phyloP scores from a whole-genome alignment of 1,139 yeast species.

The Saccharomyces hybrid region DNA sequence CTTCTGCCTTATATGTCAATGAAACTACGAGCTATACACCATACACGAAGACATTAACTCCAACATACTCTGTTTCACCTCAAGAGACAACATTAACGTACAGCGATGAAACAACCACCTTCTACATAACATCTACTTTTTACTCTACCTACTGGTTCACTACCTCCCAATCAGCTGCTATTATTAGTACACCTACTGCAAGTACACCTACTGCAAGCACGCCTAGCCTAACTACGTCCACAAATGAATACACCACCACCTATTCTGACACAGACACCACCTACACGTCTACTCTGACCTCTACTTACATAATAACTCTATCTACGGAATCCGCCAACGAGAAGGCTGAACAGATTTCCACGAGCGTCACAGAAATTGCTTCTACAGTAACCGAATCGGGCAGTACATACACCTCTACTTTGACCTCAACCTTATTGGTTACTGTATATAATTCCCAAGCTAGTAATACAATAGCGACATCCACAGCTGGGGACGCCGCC shows the following conservation, averaged over 20 bases:
- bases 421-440: slow-evolving; percentile 16
- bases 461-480: neutral
- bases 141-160: slow-evolving; percentile 19
- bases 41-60: slow-evolving; percentile 20
- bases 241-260: slow-evolving; percentile 1
- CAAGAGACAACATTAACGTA: slow-evolving; percentile 15
- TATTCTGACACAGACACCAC: slow-evolving; percentile 2
- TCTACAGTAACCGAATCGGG: slow-evolving; percentile 10
- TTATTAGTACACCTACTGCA: neutral
- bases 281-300: slow-evolving; percentile 3
- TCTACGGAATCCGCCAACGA: slow-evolving; percentile 6
- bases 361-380: slow-evolving; percentile 9
- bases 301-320: slow-evolving; percentile 3
- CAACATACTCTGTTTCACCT: slow-evolving; percentile 16
- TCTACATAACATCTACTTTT: slow-evolving; percentile 22
- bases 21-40: slow-evolving; percentile 10
- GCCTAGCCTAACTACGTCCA: neutral
- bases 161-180: slow-evolving; percentile 5
- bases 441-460: slow-evolving; percentile 12
- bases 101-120: slow-evolving; percentile 21
- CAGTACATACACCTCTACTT: slow-evolving; percentile 15
- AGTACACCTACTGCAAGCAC: neutral
- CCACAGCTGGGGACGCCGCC: slow-evolving; percentile 2
- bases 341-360: slow-evolving; percentile 6
- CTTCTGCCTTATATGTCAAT: slow-evolving; percentile 17